Base-by-base conservation (phyloP, 2,329 filamentous ascomycete genomes). In the Scleromitrula shiraiana region DNA sequence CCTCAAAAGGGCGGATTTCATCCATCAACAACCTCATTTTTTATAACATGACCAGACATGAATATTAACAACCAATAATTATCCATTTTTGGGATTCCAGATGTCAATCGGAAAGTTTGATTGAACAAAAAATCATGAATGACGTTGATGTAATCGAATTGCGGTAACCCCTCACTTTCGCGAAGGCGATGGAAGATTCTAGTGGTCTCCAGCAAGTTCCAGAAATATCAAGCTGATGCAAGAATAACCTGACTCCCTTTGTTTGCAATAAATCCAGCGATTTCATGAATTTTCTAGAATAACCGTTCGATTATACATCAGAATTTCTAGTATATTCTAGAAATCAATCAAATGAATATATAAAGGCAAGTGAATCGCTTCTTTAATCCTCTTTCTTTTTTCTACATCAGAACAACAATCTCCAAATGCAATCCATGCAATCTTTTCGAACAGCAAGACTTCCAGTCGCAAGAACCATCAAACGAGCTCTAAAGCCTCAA, bases 401-500 rank as follows among this genome's bases (percentile, higher is more conserved):
- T 46, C 47, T 17, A 19, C 46, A 49, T 37, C 35, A 45, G 26
- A 30, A 45, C 41, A 47, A 47, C 48, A 51, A 42, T 50, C 44
- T 26, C 29, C 33, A 48, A 35, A 45, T n/a, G 42, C 40, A 40
- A 10, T 35, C 19, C 33, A 49, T 50, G 47, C 47, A 50, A 50
- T 35, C 41, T 17, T 22, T 9, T 19, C 41, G 42, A 50, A 26
- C 26, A 46, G 19, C 24, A 39, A 32, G 17, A 50, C 38, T 48
- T 42, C 46, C 50, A 46, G 10, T 51, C 19, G 24, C 20, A 23
- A 41, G 27, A 27, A 35, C 29, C 27, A 17, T 44, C 24, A 49
- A 47, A 42, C 47, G 45, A 56, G 17, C 46, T 43, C 36, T 50
- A 41, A 53, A 60, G 51, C 56, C 64, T 58, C 55, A 47, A 57